Conservation (phyloP, 495 filamentous ascomycete genomes). For the Tetracladium setigerum region DNA sequence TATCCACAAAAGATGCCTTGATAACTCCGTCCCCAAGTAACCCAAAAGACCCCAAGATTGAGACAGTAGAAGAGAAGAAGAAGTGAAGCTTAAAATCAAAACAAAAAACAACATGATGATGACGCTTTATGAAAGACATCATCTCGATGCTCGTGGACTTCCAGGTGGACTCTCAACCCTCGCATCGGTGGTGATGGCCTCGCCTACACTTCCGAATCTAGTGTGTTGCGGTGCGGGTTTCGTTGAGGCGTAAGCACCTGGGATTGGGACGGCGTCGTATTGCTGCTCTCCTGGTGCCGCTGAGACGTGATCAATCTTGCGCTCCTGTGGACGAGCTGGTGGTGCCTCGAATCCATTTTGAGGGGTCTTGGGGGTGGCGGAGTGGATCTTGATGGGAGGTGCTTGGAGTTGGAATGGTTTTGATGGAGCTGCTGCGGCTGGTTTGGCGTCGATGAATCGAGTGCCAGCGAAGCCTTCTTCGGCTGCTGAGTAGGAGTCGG, state of each 20-base stretch:
- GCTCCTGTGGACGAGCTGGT: slow-evolving; percentile 16
- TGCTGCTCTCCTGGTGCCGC: slow-evolving; percentile 54
- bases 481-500: slow-evolving; percentile 24
- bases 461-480: slow-evolving; percentile 33
- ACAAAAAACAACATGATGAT: too few species aligned
- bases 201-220: slow-evolving; percentile 23
- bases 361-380: slow-evolving; percentile 43
- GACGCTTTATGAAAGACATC: background rate
- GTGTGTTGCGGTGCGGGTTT: slow-evolving; percentile 19
- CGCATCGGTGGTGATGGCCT: slow-evolving; percentile 29
- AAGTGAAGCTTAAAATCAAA: too few species aligned
- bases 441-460: slow-evolving; percentile 40
- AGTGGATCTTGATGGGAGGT: slow-evolving; percentile 68
- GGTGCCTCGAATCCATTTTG: slow-evolving; percentile 19
- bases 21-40: slow-evolving; percentile 5
- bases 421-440: slow-evolving; percentile 28
- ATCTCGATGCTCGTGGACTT: slow-evolving; percentile 26
- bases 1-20: too few species aligned
- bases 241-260: slow-evolving; percentile 45
- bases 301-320: slow-evolving; percentile 36
- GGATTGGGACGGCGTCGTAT: slow-evolving; percentile 62
- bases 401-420: slow-evolving; percentile 78
- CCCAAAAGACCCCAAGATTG: background rate
- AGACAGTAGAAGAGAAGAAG: too few species aligned
- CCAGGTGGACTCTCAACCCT: slow-evolving; percentile 31